These are phyloP conservation scores for Brasilioporus rufonigricans DNA, from an alignment of 768 basidiomycete genomes.

Conservation along the genomic window DNA sequence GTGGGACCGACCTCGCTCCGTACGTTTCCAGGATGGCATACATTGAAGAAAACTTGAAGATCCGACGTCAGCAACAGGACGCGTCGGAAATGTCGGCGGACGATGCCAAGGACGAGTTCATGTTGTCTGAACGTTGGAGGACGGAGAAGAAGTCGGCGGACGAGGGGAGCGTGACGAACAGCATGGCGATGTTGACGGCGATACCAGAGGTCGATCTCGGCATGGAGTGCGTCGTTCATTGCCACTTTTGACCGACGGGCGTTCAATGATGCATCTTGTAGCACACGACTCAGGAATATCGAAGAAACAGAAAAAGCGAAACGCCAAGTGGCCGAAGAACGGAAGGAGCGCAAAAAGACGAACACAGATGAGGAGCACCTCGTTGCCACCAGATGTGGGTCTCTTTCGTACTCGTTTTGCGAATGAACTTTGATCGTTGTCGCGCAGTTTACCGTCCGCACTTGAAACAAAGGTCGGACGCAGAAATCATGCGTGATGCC, in stretches of 20 bases:
- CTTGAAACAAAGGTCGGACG: slow-evolving; percentile 80
- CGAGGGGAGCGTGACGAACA: slow-evolving; percentile 92
- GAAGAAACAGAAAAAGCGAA: slow-evolving; percentile 98
- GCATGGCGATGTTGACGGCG: slow-evolving; percentile 92
- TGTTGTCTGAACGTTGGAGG: slow-evolving; percentile 67
- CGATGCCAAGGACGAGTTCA: slow-evolving; percentile 70
- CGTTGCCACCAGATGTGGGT: slow-evolving; percentile 82
- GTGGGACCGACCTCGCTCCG: not conserved
- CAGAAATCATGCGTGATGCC: slow-evolving; percentile 84
- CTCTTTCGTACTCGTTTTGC: not conserved
- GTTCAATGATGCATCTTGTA: slow-evolving; percentile 26
- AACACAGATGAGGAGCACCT: slow-evolving; percentile 79
- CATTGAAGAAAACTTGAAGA: slow-evolving; percentile 89
- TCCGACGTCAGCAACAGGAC: slow-evolving; percentile 58
- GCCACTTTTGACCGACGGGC: no score
- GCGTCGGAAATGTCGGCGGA: slow-evolving; percentile 43
- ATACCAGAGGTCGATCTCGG: slow-evolving; percentile 98
- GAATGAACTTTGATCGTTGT: not conserved
- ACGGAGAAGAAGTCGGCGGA: slow-evolving; percentile 57
- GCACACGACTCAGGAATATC: slow-evolving; percentile 89
- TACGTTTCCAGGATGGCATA: slow-evolving; percentile 78
- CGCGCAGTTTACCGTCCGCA: slow-evolving; percentile 79
- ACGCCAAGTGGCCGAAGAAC: slow-evolving; percentile 73
- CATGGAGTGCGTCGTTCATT: slow-evolving; percentile 76
- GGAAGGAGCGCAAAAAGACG: slow-evolving; percentile 53